Evolutionary conservation across 2,329 filamentous ascomycete species (phyloP), one percentile per base, ranked within the genome.

Genomic region (Colletotrichum somersetense): DNA sequence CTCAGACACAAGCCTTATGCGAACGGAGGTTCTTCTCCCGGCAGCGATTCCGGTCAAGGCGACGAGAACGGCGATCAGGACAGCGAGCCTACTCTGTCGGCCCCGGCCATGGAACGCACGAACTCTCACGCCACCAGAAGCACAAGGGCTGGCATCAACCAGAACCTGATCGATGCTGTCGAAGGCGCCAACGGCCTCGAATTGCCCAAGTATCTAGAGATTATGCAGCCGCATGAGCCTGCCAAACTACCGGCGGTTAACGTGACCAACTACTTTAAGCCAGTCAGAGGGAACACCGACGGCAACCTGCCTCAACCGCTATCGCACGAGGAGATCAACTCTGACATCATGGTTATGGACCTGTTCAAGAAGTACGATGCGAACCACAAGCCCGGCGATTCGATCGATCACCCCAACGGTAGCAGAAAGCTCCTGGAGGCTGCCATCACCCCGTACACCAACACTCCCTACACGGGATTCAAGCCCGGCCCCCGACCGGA

Each of bases 111-210:
- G 89, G 90, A 91, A 78, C 86, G 89, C 44, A 88, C 89, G 73
- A 85, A 88, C 16, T 91, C 90, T 12, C 89, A 92, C 72, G 88
- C 88, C 16, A 92, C 90, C 23, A 84, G 90, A 55, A 91, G 89
- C 79, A 91, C 88, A 26, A 85, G 89, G 33, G 88, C 84, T n/a
- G 82, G 81, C 35, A 82, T 85, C 64, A 84, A 84, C 72, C 85
- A 87, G 66, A 89, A 89, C 76, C 88, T 89, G 73, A 77, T 86
- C 46, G 89, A 91, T 73, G 90, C 89, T 18, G 84, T 91, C 38
- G 89, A 91, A 77, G 88, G 86, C 30, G 83, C 91, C 56, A 83
- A 86, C 71, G 90, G 88, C 75, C 88, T 91, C 73, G 88, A 89
- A 76, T 82, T 89, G 38, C 87, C 88, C 0, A 83, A 85, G 58